Conservation (phyloP, 2,329 filamentous ascomycete genomes). For the Fusarium napiforme region DNA sequence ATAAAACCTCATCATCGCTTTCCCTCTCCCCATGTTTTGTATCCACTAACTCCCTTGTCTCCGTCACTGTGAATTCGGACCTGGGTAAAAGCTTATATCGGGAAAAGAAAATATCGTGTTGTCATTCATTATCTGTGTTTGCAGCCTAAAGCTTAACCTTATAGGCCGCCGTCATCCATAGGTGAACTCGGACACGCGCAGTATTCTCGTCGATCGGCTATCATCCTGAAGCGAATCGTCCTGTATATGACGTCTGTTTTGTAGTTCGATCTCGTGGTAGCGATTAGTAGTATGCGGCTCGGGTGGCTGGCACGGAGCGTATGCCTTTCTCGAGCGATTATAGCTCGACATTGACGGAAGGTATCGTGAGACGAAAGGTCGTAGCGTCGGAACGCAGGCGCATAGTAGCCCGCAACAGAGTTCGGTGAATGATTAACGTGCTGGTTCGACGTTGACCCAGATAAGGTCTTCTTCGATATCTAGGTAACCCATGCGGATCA, state of each 20-base stretch:
- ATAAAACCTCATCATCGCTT: neutral
- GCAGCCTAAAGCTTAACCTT: too few species aligned
- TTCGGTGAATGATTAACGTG: neutral
- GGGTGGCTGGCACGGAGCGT: fast-evolving
- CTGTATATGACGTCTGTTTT: neutral
- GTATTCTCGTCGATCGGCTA: neutral
- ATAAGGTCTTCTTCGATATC: fast-evolving
- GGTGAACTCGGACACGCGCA: neutral
- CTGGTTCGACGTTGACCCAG: neutral
- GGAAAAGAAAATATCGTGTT: too few species aligned
- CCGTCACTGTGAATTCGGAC: neutral
- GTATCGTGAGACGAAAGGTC: neutral
- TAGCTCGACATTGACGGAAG: neutral
- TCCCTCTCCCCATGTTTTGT: neutral
- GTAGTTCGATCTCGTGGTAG: neutral
- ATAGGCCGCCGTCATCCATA: too few species aligned
- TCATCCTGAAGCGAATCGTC: neutral
- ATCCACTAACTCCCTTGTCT: fast-evolving
- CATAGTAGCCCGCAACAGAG: neutral
- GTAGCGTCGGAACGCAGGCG: neutral
- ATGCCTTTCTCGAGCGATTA: neutral
- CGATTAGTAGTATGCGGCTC: fast-evolving
- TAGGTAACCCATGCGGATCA: neutral
- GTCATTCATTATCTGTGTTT: too few species aligned
- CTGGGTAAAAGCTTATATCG: too few species aligned